Evolutionary conservation across 345 rosid genomes (phyloP), one percentile per base, ranked within the genome.

Genomic region (Arabis alpina): DNA sequence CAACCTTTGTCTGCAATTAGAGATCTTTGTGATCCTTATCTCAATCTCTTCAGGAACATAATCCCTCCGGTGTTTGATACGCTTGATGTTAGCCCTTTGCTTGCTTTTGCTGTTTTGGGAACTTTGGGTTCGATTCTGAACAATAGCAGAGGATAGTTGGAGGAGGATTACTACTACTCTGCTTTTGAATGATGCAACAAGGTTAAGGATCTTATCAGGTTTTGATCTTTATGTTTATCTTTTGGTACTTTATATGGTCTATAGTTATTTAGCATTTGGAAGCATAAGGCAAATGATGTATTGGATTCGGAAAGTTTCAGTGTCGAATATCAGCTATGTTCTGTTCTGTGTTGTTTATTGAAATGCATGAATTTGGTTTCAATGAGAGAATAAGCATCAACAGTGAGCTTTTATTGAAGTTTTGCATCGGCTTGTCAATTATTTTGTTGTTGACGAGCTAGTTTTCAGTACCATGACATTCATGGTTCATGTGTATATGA

Each of bases 1-100:
- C 97, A 88, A 80, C 96, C 97, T 1, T 67, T 91, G 32, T 83
- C 92, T 4, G 97, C 96, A 1, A 86, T 91, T 4, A 80, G 94
- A 65, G 97, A 87, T 79, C 82, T 91, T 0, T 91, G 94, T 6
- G 98, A 91, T 74, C 98, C 96, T 3, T 91, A 93, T 49, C 75
- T 93, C 68, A 91, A 87, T 74, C 79, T 93, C 78, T 93, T 93
- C 55, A 83, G 97, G 84, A 91, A 86, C 47, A 77, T 93, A 25
- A 87, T 88, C 54, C 97, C 97, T 36, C 98, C 94, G 0, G 72
- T 88, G 25, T 88, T 91, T 34, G 86, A 89, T 60, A 86, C 97
- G 0, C 81, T 93, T 54, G 98, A 93, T 49, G 84, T 87, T 19
- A 91, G 97, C 51, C 97, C 98, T 4, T 73, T 93, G 54, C 81